Conservation (phyloP, 768 basidiomycete genomes). For the Multifurca ochricompacta region DNA sequence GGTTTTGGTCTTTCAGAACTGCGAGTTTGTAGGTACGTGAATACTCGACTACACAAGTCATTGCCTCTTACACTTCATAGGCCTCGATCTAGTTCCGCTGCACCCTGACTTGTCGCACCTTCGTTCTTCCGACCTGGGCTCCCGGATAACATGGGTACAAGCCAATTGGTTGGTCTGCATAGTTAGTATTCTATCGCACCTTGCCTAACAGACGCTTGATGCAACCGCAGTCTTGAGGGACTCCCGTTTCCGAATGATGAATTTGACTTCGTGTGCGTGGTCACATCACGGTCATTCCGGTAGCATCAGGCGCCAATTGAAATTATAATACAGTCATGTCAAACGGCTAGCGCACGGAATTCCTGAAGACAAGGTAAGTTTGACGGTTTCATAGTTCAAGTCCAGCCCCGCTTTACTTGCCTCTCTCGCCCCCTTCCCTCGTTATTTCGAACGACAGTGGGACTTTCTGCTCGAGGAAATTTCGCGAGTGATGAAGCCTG, state of each 20-base stretch:
- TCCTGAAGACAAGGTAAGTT: slow-evolving; percentile 61
- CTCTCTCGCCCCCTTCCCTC: background rate
- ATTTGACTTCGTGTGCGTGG: slow-evolving; percentile 68
- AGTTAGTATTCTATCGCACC: background rate
- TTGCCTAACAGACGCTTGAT: slow-evolving; percentile 6
- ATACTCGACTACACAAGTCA: background rate
- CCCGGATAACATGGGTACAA: slow-evolving; percentile 64
- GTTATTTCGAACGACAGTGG: slow-evolving; percentile 39
- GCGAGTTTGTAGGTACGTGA: slow-evolving; percentile 54
- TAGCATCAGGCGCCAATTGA: background rate
- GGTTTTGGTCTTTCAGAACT: slow-evolving; percentile 34
- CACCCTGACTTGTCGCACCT: slow-evolving; percentile 60
- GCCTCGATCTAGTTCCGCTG: slow-evolving; percentile 63
- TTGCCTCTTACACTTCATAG: slow-evolving; percentile 28
- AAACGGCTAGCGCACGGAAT: slow-evolving; percentile 68
- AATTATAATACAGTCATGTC: slow-evolving; percentile 42
- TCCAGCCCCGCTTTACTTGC: background rate
- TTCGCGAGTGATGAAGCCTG: slow-evolving; percentile 62
- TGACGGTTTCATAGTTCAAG: background rate
- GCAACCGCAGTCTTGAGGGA: slow-evolving; percentile 44
- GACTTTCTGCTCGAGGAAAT: slow-evolving; percentile 62
- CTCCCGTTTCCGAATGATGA: slow-evolving; percentile 66
- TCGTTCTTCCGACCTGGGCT: slow-evolving; percentile 48
- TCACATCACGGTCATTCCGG: background rate
- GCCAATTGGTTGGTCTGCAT: slow-evolving; percentile 53